These are phyloP conservation scores for Panaeolus cyanescens DNA, from an alignment of 768 basidiomycete genomes.

Conservation along the genomic window DNA sequence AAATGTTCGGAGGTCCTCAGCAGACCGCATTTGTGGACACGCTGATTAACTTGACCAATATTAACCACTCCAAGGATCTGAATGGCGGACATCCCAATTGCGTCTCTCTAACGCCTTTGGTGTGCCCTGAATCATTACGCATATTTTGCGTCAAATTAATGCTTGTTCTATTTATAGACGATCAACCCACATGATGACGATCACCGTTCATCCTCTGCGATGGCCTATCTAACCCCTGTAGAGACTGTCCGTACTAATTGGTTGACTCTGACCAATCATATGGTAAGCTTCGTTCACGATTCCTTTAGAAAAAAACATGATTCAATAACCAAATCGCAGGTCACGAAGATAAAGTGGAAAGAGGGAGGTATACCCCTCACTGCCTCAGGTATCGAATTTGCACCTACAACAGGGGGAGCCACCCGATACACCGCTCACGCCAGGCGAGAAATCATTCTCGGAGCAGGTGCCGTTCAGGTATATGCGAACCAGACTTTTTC, in stretches of 20 bases:
- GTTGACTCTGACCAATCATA: constrained; percentile 45
- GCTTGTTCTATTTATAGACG: constrained; percentile 28
- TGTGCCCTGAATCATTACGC: constrained; percentile 19
- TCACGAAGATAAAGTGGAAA: constrained; percentile 47
- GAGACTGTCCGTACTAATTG: constrained; percentile 47
- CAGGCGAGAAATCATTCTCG: constrained; percentile 51
- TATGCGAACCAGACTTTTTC: not conserved
- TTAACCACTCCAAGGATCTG: constrained; percentile 47
- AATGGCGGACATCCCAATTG: constrained; percentile 59
- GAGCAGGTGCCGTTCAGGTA: constrained; percentile 53
- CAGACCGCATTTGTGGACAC: constrained; percentile 50
- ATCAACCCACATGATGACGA: constrained; percentile 52
- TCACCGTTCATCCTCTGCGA: constrained; percentile 54
- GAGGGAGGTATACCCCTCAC: constrained; percentile 35
- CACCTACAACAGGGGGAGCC: constrained; percentile 35
- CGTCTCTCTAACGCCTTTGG: constrained; percentile 56
- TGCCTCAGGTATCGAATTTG: constrained; percentile 50
- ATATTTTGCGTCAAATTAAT: not conserved
- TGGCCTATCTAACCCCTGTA: constrained; percentile 57
- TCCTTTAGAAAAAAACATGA: not conserved
- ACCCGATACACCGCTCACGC: constrained; percentile 43
- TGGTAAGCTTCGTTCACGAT: constrained; percentile 24
- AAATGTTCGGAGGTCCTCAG: constrained; percentile 59
- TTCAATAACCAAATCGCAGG: constrained; percentile 27
- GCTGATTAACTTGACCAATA: constrained; percentile 47